Percentiles rank a stretch among this genome's conserved stretches.
Conservation (phyloP, 2,329 filamentous ascomycete species). For the Nannizziopsis barbatae region DNA sequence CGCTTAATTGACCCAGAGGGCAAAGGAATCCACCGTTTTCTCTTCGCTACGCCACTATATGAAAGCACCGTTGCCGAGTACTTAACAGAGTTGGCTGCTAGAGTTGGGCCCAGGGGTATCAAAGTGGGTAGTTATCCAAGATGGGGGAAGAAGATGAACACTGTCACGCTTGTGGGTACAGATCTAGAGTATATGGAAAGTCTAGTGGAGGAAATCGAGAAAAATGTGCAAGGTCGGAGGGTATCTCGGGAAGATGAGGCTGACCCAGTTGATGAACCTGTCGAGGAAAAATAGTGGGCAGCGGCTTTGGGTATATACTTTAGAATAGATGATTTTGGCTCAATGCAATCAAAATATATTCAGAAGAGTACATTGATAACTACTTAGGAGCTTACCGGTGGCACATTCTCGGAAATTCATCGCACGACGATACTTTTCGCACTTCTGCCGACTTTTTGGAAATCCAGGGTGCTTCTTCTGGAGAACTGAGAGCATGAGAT, state of each 20-base stretch:
- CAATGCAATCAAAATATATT: too few relatives aligned
- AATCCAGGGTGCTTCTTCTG: too few relatives aligned
- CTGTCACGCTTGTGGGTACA: constrained; percentile 72
- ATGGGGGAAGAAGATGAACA: constrained; percentile 80
- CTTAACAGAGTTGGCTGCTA: constrained; percentile 64
- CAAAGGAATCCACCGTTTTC: constrained; percentile 63
- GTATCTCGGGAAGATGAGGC: constrained; percentile 62
- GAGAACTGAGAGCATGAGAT: too few relatives aligned
- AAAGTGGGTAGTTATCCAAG: constrained; percentile 94
- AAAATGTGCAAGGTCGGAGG: constrained; percentile 60
- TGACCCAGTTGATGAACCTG: constrained; percentile 38
- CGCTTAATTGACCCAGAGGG: constrained; percentile 67
- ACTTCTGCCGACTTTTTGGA: background rate
- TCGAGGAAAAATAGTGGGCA: constrained; percentile 16
- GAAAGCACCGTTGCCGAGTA: constrained; percentile 80
- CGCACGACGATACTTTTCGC: too few relatives aligned
- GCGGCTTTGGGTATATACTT: background rate
- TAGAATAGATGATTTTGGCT: too few relatives aligned
- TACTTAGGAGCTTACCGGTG: too few relatives aligned
- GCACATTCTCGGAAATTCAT: too few relatives aligned
- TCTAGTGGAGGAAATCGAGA: constrained; percentile 64
- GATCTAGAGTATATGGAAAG: constrained; percentile 68
- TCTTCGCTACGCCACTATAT: constrained; percentile 76
- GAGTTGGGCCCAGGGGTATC: constrained; percentile 62
- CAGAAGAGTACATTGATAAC: too few relatives aligned